Conservation (phyloP, 2,329 filamentous ascomycete genomes). For the Triangularia setosa region DNA sequence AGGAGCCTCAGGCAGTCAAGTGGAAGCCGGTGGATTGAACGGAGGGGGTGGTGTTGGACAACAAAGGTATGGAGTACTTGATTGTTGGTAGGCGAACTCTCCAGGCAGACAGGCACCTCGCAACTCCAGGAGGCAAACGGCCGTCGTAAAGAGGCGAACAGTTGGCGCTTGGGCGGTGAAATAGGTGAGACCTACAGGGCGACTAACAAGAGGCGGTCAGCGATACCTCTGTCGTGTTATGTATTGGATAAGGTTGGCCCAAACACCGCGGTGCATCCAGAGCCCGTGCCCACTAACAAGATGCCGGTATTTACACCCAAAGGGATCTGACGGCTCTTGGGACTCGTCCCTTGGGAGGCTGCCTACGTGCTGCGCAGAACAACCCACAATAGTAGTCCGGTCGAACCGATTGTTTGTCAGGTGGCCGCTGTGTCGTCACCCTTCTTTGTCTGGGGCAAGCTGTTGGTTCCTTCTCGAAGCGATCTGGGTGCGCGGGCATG, state of each 20-base stretch:
- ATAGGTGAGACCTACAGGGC: slow-evolving; percentile 1
- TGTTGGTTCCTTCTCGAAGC: neutral
- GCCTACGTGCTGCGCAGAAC: neutral
- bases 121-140: slow-evolving; percentile 19
- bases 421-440: neutral
- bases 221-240: slow-evolving; percentile 20
- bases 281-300: slow-evolving; percentile 18
- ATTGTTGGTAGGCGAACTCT: slow-evolving; percentile 17
- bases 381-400: neutral
- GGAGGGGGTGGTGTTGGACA: neutral
- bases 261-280: slow-evolving; percentile 8
- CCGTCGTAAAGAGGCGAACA: neutral
- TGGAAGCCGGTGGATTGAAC: neutral
- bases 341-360: slow-evolving; percentile 1
- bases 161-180: slow-evolving; percentile 18
- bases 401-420: slow-evolving; percentile 14
- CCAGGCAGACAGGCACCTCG: slow-evolving; percentile 25
- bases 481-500: neutral
- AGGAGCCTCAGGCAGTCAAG: slow-evolving; percentile 7
- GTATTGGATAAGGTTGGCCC: neutral
- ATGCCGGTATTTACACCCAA: slow-evolving; percentile 7
- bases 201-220: slow-evolving; percentile 25
- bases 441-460: slow-evolving; percentile 1
- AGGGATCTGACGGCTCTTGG: neutral
- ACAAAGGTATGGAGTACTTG: slow-evolving; percentile 23